Evolutionary conservation across 1,139 yeast genomes (phyloP).

Genomic region (Sugiyamaella pinicola): DNA sequence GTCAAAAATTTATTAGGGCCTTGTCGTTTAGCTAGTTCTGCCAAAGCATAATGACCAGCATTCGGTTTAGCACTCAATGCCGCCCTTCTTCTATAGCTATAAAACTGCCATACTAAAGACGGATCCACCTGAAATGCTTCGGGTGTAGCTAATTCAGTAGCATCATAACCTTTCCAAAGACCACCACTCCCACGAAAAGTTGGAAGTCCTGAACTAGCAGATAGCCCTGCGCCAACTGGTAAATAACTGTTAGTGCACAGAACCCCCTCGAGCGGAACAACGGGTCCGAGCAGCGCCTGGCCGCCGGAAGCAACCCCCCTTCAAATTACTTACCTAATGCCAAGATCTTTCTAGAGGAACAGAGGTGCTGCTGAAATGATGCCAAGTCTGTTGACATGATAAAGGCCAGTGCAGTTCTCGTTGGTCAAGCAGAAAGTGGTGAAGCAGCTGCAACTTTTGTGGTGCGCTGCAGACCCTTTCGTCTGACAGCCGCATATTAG

Average conservation of each 20-base stretch:
- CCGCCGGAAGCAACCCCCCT: not conserved
- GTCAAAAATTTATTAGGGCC: conserved; percentile 50
- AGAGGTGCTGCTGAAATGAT: conserved; percentile 17
- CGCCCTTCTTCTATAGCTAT: conserved; percentile 64
- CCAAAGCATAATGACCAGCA: conserved; percentile 68
- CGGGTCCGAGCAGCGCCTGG: not conserved
- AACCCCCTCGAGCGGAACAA: no score
- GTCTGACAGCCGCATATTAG: no score
- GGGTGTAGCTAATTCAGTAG: conserved; percentile 85
- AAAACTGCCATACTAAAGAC: conserved; percentile 87
- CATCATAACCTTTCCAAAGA: conserved; percentile 74
- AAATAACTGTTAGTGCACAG: conserved; percentile 1
- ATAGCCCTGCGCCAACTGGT: conserved; percentile 77
- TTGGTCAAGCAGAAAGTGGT: no score
- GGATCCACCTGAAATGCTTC: conserved; percentile 86
- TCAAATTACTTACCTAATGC: conserved; percentile 18
- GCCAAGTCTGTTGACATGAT: conserved; percentile 14
- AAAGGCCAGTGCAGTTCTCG: no score
- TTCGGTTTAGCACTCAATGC: conserved; percentile 74
- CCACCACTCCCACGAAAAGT: conserved; percentile 76
- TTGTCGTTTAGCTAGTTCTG: conserved; percentile 52
- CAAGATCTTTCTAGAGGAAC: conserved; percentile 11
- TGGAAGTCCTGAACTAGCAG: conserved; percentile 75
- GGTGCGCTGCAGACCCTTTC: no score
- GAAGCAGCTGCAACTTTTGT: conserved; percentile 12